phyloP scores from a whole-genome alignment of 2,329 filamentous ascomycete genomes.

The Orbilia quercus region DNA sequence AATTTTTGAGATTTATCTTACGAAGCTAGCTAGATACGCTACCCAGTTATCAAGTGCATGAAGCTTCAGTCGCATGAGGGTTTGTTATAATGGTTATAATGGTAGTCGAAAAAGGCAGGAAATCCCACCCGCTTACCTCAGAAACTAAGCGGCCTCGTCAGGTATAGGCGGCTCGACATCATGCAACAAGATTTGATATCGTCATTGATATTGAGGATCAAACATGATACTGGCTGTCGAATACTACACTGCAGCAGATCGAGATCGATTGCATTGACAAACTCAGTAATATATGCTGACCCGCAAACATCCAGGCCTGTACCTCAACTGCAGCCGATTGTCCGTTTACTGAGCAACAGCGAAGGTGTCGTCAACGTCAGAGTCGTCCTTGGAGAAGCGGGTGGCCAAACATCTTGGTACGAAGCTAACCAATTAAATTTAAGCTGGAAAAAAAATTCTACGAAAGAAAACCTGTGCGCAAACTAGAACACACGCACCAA shows the following conservation, averaged over 20 bases:
- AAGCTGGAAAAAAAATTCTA: neutral
- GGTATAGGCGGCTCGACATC: neutral
- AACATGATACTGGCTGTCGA: neutral
- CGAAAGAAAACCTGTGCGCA: neutral
- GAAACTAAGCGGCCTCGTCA: slow-evolving; percentile 23
- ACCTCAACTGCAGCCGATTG: too few species aligned
- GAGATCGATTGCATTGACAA: neutral
- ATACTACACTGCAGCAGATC: neutral
- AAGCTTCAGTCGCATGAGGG: slow-evolving; percentile 14
- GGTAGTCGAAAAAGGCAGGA: slow-evolving; percentile 14
- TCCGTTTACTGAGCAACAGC: slow-evolving; percentile 5
- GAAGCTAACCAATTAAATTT: too few species aligned
- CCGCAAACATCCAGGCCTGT: neutral
- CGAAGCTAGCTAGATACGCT: neutral
- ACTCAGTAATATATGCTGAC: too few species aligned
- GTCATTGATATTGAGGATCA: slow-evolving; percentile 4
- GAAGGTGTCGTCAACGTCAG: too few species aligned
- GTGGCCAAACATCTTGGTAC: too few species aligned
- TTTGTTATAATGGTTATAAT: neutral
- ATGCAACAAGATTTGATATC: slow-evolving; percentile 6
- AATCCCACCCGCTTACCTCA: slow-evolving; percentile 22
- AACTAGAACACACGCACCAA: slow-evolving; percentile 5
- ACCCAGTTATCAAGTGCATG: too few species aligned
- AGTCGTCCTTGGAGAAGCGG: too few species aligned
- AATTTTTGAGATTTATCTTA: slow-evolving; percentile 14